Evolutionary conservation across 2,329 filamentous ascomycete genomes (phyloP).

Genomic region (Arthrobotrys sinensis): DNA sequence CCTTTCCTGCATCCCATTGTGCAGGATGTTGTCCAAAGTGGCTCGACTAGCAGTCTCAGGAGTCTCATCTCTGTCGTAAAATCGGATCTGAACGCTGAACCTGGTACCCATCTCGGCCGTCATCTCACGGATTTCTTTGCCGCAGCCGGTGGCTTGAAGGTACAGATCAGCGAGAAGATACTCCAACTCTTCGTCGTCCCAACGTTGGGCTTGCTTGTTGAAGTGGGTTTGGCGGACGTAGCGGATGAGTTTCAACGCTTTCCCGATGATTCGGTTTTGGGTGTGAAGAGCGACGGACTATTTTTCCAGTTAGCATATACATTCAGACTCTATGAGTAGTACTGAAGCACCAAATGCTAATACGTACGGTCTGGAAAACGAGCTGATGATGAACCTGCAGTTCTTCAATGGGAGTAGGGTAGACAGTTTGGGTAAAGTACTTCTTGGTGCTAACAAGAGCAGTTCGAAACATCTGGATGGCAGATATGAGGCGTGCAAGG

Average conservation of each 20-base stretch:
- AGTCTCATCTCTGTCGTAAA: slow-evolving; percentile 25
- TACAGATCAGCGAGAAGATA: slow-evolving; percentile 5
- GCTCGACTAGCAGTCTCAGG: not conserved
- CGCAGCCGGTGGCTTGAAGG: slow-evolving; percentile 10
- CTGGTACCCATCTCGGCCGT: slow-evolving; percentile 51
- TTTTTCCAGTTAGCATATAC: not conserved
- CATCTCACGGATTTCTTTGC: slow-evolving; percentile 47
- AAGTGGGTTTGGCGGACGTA: slow-evolving; percentile 38
- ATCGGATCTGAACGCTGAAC: slow-evolving; percentile 41
- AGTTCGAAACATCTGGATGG: slow-evolving; percentile 42
- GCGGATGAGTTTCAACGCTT: slow-evolving; percentile 33
- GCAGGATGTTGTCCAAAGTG: not conserved
- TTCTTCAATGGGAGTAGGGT: slow-evolving; percentile 20
- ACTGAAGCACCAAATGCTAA: no score
- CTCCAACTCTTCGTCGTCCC: slow-evolving; percentile 41
- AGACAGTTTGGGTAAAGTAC: slow-evolving; percentile 49
- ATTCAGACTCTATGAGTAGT: no score
- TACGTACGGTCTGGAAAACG: slow-evolving; percentile 50
- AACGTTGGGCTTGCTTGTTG: slow-evolving; percentile 6
- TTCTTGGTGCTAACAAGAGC: slow-evolving; percentile 24
- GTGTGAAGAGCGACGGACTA: slow-evolving; percentile 46
- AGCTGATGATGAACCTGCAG: slow-evolving; percentile 31
- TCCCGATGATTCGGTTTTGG: slow-evolving; percentile 33
- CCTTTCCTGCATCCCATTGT: slow-evolving; percentile 22
- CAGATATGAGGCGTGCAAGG: slow-evolving; percentile 32